Evolutionary conservation across 768 basidiomycete genomes (phyloP), one percentile per base, ranked within the genome.

Genomic region (Candolleomyces eurysporus): DNA sequence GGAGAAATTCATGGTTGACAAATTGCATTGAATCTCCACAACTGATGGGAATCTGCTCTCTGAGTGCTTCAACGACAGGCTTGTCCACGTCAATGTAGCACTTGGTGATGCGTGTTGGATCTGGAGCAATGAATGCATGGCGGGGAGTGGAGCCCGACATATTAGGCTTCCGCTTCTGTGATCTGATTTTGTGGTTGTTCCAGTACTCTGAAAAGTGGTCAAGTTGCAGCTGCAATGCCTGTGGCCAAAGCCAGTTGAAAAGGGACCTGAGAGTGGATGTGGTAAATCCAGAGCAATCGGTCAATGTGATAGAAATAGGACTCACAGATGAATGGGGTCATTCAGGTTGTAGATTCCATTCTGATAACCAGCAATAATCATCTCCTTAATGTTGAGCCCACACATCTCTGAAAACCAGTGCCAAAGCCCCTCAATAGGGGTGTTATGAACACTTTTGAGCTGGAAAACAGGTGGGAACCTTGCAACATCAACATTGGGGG

Each of bases 181-280:
- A 36, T 11, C 36, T 36, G 36, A 36, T 36, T 36, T 36, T 36
- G 36, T 36, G 36, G 36, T 36, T 36, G 11, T 36, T 36, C 36
- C 36, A 36, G 36, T 36, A 36, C 36, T 36, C 36, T 7, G 36
- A 7, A 36, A 36, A 36, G 11, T 5, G 36, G 36, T 36, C 36
- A 36, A 36, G 36, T 5, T n/a, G n/a, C 7, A n/a, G 48, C 45
- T 73, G 72, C 6, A 71, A 63, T 26, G 72, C 66, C 26, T 71
- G 60, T 0, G 67, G 71, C 72, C 72, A 73, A 6, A 73, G 49
- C 68, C 68, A 73, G 22, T 70, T 50, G 49, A 72, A 72, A 48
- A 66, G 51, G 59, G 45, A 16, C 65, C 58, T 36, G 36, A 26
- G 26, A 26, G 50, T 30, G 51, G 4, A 17, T 3, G 9, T 6